Base-by-base conservation (phyloP, 345 rosid genomes). In the Populus nigra region DNA sequence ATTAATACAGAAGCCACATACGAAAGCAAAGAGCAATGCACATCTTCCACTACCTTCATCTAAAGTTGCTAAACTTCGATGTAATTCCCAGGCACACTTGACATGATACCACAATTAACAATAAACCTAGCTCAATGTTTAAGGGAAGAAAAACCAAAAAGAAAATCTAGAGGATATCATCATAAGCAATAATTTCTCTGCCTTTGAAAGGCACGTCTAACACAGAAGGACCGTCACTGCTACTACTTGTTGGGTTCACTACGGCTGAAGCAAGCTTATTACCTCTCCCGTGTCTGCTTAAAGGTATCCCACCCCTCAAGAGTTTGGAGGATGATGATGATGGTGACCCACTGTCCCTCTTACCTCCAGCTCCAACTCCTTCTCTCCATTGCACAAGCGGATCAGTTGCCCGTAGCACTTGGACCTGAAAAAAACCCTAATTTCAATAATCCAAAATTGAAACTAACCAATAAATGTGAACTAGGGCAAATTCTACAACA, bases 331-430 rank as follows among this genome's bases (percentile, higher is more conserved):
- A 81, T 6, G 90, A 79, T 8, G 96, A 91, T 1, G 92, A 79
- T 5, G 89, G 77, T 8, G 90, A 81, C 62, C 76, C 86, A 15
- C 72, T 78, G 49, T 75, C 85, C 18, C 81, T 87, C 63, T 81
- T 82, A 5, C 72, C 81, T 39, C 83, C 88, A 43, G 23, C 74
- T 69, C 83, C 89, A 74, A 89, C 86, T 73, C 91, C 92, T 75
- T 92, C 94, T 81, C 82, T 88, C 97, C 96, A 92, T 63, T 84
- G 86, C 59, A 90, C 91, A 16, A 90, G 83, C 31, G 95, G 88
- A 86, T 93, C 97, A 36, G 92, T 90, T 41, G 93, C 91, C 97
- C 97, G 89, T 53, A 84, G 68, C 50, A 94, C 97, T 76, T 86
- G 86, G 47, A 93, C 87, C 98, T 93, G 89, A 78, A 76, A 41